A percentile compares a stretch with the other conserved stretches of the same genome.
Evolutionary conservation across 176 grass and related monocot genomes (phyloP).

Genomic region (Bolboschoenus planiculmis): DNA sequence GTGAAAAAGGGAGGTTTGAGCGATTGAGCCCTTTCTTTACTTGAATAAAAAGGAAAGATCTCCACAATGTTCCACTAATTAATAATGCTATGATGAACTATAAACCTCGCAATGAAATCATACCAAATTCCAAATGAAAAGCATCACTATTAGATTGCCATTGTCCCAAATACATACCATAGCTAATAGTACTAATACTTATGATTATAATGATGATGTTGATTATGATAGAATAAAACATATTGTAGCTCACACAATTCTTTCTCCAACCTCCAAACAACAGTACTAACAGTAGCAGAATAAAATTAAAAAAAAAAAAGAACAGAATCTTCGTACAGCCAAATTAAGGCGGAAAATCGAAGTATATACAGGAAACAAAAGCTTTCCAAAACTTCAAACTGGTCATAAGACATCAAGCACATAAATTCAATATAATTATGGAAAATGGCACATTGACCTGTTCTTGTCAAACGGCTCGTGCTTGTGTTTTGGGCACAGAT

Average conservation of each 20-base stretch:
- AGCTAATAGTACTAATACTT: background rate
- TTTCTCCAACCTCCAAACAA: background rate
- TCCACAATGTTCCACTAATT: no score
- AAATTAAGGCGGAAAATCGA: background rate
- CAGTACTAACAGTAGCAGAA: background rate
- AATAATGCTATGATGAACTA: no score
- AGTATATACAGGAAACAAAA: background rate
- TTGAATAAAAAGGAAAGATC: no score
- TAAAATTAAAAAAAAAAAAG: background rate
- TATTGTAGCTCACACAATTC: background rate
- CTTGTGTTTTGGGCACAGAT: conserved; percentile 5
- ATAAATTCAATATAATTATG: background rate
- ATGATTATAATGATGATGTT: background rate
- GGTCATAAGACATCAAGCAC: background rate
- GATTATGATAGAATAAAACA: background rate
- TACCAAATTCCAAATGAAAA: background rate
- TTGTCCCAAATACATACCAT: background rate
- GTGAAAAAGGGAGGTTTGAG: background rate
- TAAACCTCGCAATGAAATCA: background rate
- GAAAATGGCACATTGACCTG: background rate
- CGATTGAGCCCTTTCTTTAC: no score
- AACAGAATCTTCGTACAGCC: background rate
- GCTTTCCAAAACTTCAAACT: background rate
- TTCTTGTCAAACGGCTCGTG: background rate
- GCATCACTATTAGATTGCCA: background rate